Percentiles rank a stretch among this genome's conserved stretches.
phyloP scores from a whole-genome alignment of 140 eudicot species.

The Flaveria floridana region DNA sequence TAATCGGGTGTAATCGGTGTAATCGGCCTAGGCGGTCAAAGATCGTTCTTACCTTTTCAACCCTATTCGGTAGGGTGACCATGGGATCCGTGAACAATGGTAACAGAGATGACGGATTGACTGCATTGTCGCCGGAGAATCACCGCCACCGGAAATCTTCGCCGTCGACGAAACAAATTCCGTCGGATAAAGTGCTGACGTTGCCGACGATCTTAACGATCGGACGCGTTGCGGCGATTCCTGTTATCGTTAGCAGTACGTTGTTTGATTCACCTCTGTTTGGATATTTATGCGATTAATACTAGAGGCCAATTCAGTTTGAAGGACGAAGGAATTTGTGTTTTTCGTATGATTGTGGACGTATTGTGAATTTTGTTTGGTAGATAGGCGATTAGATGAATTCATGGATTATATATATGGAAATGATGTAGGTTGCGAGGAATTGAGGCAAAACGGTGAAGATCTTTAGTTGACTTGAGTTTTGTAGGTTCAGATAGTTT shows the following conservation, averaged over 20 bases:
- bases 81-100: constrained; percentile 53
- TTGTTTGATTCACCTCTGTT: constrained; percentile 1
- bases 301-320: neutral
- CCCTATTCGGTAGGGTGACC: constrained; percentile 30
- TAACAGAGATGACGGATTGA: constrained; percentile 20
- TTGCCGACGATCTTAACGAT: constrained; percentile 87
- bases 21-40: no score
- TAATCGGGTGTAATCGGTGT: no score
- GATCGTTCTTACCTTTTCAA: no score
- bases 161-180: constrained; percentile 31
- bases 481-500: neutral
- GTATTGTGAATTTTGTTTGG: constrained; percentile 17
- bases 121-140: constrained; percentile 32
- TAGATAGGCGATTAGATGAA: constrained; percentile 22
- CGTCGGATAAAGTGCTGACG: constrained; percentile 60
- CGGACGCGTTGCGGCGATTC: constrained; percentile 90
- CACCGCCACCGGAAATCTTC: constrained; percentile 30
- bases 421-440: neutral
- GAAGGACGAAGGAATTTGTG: constrained; percentile 2
- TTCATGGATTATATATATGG: neutral
- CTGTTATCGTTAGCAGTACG: constrained; percentile 81
- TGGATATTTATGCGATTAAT: constrained; percentile 19
- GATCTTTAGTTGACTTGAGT: neutral
- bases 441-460: constrained; percentile 23
- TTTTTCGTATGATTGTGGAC: constrained; percentile 7